These are phyloP conservation scores for Gossypium australe DNA, from an alignment of 345 rosid genomes.

Conservation along the genomic window DNA sequence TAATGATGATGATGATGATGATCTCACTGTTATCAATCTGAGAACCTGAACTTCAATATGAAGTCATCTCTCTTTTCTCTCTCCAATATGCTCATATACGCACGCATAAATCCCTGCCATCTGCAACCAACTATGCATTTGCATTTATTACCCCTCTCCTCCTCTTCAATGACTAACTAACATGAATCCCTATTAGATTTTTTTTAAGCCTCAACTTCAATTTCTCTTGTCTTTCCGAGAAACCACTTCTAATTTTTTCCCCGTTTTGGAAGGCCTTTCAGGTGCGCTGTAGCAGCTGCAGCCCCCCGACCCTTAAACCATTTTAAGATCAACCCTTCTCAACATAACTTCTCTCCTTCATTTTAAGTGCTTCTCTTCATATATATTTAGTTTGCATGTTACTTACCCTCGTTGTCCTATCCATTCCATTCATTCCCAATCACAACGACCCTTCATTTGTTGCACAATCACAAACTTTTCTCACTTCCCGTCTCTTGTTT, in stretches of 20 bases:
- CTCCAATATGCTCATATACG: constrained; percentile 20
- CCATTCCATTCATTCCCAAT: background rate
- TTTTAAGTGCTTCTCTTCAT: constrained; percentile 38
- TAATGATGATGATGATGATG: background rate
- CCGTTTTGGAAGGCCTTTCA: constrained; percentile 18
- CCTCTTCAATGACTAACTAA: background rate
- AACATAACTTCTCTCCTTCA: constrained; percentile 12
- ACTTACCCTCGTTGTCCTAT: background rate
- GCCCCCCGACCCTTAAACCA: background rate
- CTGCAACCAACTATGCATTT: constrained; percentile 20
- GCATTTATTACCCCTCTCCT: constrained; percentile 3
- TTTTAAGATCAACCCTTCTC: background rate
- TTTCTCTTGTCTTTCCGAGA: background rate
- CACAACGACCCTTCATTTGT: background rate
- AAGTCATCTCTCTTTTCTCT: background rate
- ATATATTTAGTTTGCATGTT: constrained; percentile 22
- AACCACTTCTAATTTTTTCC: background rate
- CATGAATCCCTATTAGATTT: background rate
- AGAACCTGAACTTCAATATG: background rate
- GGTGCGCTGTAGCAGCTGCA: constrained; percentile 5
- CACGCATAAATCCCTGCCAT: constrained; percentile 41
- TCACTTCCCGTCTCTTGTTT: background rate
- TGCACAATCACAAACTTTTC: background rate
- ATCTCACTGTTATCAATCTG: constrained; percentile 12
- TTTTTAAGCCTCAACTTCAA: background rate